Conservation (phyloP, 2,329 filamentous ascomycete species). For the Colletotrichum neosansevieriae region DNA sequence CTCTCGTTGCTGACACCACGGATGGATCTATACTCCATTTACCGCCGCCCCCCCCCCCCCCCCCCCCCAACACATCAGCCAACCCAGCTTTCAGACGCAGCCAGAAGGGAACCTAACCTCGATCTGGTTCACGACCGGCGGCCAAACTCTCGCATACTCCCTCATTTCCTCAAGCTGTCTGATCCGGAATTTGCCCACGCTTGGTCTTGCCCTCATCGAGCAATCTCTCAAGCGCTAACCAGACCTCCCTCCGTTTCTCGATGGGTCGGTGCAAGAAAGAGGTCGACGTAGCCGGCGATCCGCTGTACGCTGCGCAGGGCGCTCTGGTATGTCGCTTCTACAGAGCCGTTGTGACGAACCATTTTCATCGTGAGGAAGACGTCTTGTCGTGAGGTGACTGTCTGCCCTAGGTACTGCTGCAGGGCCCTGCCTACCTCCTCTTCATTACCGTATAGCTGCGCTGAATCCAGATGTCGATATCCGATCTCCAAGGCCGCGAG, state of each 20-base stretch:
- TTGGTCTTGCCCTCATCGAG: constrained; percentile 69
- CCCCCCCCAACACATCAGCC: constrained; percentile 40
- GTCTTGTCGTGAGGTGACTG: constrained; percentile 55
- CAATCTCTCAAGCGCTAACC: constrained; percentile 74
- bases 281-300: constrained; percentile 75
- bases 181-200: constrained; percentile 77
- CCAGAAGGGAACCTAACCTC: constrained; percentile 62
- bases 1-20: constrained; percentile 71
- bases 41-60: background rate
- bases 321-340: constrained; percentile 70
- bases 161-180: constrained; percentile 78
- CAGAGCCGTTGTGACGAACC: constrained; percentile 62
- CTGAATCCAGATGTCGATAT: constrained; percentile 76
- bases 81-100: background rate
- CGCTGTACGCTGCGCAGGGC: constrained; percentile 72
- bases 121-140: constrained; percentile 80
- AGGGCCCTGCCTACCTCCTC: constrained; percentile 74
- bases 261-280: constrained; percentile 77
- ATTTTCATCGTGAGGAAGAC: constrained; percentile 81
- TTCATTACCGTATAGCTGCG: constrained; percentile 75
- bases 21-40: constrained; percentile 79
- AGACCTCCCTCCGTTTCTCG: constrained; percentile 70
- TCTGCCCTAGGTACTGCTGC: constrained; percentile 51
- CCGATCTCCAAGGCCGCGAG: constrained; percentile 67
- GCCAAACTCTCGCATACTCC: constrained; percentile 72